Percentiles rank a stretch among this genome's conserved stretches.
These are phyloP conservation scores for Paraphoma chrysanthemicola DNA, from an alignment of 2,329 filamentous ascomycete species.

Conservation along the genomic window DNA sequence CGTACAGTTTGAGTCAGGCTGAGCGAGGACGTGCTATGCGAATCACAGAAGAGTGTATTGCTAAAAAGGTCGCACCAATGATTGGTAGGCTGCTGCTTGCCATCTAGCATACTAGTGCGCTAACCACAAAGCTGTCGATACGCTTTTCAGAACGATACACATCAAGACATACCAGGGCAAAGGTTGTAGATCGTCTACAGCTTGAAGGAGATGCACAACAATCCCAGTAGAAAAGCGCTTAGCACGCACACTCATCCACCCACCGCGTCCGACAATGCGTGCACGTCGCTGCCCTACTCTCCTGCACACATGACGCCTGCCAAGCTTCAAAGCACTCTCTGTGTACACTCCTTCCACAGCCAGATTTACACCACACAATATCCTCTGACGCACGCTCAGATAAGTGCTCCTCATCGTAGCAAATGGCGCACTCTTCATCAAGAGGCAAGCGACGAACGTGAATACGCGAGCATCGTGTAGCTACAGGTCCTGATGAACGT, in stretches of 20 bases:
- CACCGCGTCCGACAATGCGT: slow-evolving; percentile 10
- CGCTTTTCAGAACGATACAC: no score
- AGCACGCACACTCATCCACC: slow-evolving; percentile 7
- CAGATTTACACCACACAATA: slow-evolving; percentile 24
- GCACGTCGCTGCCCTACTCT: slow-evolving; percentile 1
- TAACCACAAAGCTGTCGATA: no score
- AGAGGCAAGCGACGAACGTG: slow-evolving; percentile 26
- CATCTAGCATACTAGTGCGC: no score
- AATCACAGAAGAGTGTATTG: background rate
- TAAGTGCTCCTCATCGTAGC: slow-evolving; percentile 13
- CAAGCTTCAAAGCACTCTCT: slow-evolving; percentile 16
- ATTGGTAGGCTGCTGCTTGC: no score
- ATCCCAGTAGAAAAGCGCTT: background rate
- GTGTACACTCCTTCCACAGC: slow-evolving; percentile 26
- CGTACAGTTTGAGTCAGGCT: background rate
- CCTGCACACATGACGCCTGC: slow-evolving; percentile 1
- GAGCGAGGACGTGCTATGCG: background rate
- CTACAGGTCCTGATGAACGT: background rate
- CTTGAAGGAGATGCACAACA: no score
- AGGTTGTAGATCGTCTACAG: no score
- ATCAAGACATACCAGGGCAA: no score
- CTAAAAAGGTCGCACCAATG: background rate
- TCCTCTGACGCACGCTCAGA: slow-evolving; percentile 2
- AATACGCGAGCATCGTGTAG: slow-evolving; percentile 1
- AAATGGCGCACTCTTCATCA: slow-evolving; percentile 27